A percentile compares a stretch with the other conserved stretches of the same genome.
Evolutionary conservation across 768 basidiomycete species (phyloP).

Genomic region (Macrocybe gigantea): DNA sequence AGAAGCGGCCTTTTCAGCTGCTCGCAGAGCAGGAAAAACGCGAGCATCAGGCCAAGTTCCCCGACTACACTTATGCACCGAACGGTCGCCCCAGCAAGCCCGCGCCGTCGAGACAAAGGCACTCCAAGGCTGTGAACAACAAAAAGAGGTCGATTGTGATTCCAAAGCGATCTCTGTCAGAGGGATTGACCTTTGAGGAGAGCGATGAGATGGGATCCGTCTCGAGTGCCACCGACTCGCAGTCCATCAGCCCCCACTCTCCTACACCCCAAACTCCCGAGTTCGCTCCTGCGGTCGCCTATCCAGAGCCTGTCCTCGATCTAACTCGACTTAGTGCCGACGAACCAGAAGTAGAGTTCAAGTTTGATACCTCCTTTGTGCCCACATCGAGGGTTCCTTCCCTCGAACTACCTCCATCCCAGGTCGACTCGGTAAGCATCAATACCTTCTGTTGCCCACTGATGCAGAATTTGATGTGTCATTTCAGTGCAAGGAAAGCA

Average conservation of each 20-base stretch:
- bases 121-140: constrained; percentile 2
- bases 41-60: constrained; percentile 19
- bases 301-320: not conserved
- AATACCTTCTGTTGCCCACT: not conserved
- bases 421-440: constrained; percentile 10
- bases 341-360: not conserved
- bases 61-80: constrained; percentile 22
- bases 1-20: constrained; percentile 14
- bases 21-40: constrained; percentile 20
- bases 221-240: not conserved
- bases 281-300: not conserved
- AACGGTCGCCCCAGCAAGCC: constrained; percentile 8
- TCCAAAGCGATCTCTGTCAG: not conserved
- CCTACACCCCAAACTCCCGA: constrained; percentile 1
- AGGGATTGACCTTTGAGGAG: not conserved
- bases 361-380: constrained; percentile 9
- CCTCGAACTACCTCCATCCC: constrained; percentile 12
- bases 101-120: constrained; percentile 7
- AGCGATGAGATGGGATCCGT: not conserved
- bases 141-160: constrained; percentile 2
- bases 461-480: not conserved
- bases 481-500: constrained; percentile 4
- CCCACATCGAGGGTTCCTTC: constrained; percentile 17
- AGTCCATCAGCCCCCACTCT: not conserved
- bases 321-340: not conserved